These are phyloP conservation scores for Isatis tinctoria DNA, from an alignment of 345 rosid species.

Conservation along the genomic window DNA sequence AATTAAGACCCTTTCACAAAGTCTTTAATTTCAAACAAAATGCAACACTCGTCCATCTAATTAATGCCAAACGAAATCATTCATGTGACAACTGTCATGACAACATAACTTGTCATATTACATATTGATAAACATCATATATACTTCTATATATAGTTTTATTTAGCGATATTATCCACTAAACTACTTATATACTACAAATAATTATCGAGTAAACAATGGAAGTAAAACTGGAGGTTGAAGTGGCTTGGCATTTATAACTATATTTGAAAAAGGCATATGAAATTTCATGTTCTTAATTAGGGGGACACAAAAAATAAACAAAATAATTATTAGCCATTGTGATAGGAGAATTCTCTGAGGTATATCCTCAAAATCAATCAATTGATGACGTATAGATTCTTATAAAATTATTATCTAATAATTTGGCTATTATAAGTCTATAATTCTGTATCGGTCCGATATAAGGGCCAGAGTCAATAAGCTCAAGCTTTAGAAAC, in stretches of 20 bases:
- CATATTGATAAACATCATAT: constrained; percentile 8
- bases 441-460: background rate
- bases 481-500: constrained; percentile 17
- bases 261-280: background rate
- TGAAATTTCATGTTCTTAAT: constrained; percentile 4
- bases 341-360: background rate
- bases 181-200: background rate
- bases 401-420: constrained; percentile 5
- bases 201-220: constrained; percentile 8
- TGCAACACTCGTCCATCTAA: constrained; percentile 11
- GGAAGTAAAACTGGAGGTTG: background rate
- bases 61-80: background rate
- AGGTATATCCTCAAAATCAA: constrained; percentile 28
- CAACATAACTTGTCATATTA: constrained; percentile 20
- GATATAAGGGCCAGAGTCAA: background rate
- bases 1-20: background rate
- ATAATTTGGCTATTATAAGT: background rate
- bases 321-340: background rate
- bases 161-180: background rate
- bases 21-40: background rate
- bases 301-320: constrained; percentile 26
- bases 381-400: constrained; percentile 15
- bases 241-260: constrained; percentile 11
- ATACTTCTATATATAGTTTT: background rate
- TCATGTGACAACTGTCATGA: constrained; percentile 21